A percentile compares a stretch with the other conserved stretches of the same genome.
Evolutionary conservation across 768 basidiomycete genomes (phyloP).

Genomic region (Russula virescens): DNA sequence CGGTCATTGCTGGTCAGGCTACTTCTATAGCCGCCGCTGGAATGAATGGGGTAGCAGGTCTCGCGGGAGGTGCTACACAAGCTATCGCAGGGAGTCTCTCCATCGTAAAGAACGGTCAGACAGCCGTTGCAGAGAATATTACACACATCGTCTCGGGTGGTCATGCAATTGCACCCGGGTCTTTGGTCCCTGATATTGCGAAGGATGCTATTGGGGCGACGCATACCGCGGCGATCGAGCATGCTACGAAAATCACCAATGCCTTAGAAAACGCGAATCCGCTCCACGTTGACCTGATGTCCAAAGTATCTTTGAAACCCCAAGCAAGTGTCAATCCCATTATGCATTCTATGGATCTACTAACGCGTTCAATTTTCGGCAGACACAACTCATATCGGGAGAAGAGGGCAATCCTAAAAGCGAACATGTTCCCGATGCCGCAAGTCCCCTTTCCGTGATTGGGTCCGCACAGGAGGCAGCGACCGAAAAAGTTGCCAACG

Average conservation of each 20-base stretch:
- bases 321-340: background rate
- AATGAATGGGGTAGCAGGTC: background rate
- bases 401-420: background rate
- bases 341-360: background rate
- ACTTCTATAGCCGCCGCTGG: background rate
- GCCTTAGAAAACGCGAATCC: background rate
- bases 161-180: background rate
- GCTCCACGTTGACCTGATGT: background rate
- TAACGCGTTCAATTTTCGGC: background rate
- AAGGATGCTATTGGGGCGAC: background rate
- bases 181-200: background rate
- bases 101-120: background rate
- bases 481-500: background rate
- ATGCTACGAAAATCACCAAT: background rate
- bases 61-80: background rate
- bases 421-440: background rate
- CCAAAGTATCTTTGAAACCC: background rate
- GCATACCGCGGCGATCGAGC: background rate
- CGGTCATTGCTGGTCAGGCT: background rate
- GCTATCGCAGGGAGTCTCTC: background rate
- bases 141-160: background rate
- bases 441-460: background rate
- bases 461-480: background rate
- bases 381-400: background rate
- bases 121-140: background rate